Base-by-base conservation (phyloP, 2,329 filamentous ascomycete species). In the Fonsecaea erecta region DNA sequence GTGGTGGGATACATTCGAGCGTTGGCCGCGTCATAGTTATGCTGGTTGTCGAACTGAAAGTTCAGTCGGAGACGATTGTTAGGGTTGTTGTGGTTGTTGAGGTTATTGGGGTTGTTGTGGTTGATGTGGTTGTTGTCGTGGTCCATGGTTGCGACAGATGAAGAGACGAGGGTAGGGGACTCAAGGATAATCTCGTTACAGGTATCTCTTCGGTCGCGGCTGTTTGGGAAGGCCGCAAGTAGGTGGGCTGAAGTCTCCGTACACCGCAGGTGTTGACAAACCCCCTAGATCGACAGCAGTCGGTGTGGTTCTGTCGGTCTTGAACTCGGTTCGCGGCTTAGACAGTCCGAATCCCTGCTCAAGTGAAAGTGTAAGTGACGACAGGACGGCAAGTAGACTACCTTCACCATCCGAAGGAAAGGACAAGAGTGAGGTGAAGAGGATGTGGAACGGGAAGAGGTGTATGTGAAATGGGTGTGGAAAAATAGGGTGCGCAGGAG, bases 1-100 rank as follows among this genome's bases (percentile, higher is more conserved):
- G 94, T 97, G 60, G 94, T 93, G 72, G 90, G 91, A 83, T 91
- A 93, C 71, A 87, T 83, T 76, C 89, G 85, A 77, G 90, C 89
- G 77, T 83, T 84, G 73, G 78, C 74, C 62, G 86, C 79, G 67
- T 83, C 81, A 65, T 87, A 84, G 73, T 87, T 86, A 72, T 88
- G 86, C 77, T 86, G 88, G 76, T 85, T 85, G 78, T 85, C 88
- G 75, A 80, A 82, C 68, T 79, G 80, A 73, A 81, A 81, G 73
- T 82, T 81, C 73, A 81, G 74, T 67, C 81, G 77, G 62, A 79
- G 75, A 65, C 79, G 78, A 67, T 79, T 79, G 78, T 90, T 90
- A 67, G 79, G 79, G 78, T 90, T 90, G 75, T 91, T 84, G 75
- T 86, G 84, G 62, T 90, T n/a, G n/a, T n/a, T n/a, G n/a, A n/a